These are phyloP conservation scores for Andrographis paniculata DNA, from an alignment of 305 asterid genomes.

Conservation along the genomic window DNA sequence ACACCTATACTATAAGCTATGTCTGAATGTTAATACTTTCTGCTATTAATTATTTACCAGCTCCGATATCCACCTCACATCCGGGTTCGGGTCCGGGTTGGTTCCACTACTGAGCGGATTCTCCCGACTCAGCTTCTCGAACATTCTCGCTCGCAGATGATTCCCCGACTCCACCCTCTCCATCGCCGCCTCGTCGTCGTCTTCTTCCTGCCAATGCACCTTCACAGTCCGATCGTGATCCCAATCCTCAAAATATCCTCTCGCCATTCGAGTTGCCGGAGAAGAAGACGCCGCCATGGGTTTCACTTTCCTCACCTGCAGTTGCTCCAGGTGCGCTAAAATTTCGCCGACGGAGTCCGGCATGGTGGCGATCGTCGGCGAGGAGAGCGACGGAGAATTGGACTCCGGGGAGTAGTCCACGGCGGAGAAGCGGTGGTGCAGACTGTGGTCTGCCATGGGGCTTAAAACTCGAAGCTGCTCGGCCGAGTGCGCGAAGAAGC, in stretches of 20 bases:
- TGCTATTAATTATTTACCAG: too few relatives aligned
- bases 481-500: conserved; percentile 24
- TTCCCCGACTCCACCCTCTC: conserved; percentile 47
- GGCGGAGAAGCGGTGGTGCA: conserved; percentile 14
- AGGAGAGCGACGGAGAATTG: conserved; percentile 48
- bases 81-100: conserved; percentile 29
- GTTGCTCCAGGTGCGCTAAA: conserved; percentile 30
- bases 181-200: too few relatives aligned
- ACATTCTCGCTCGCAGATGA: conserved; percentile 37
- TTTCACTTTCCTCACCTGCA: conserved; percentile 32
- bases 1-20: too few relatives aligned
- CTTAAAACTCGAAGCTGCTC: conserved; percentile 26
- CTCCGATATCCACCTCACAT: conserved; percentile 66
- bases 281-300: conserved; percentile 24
- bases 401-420: conserved; percentile 35
- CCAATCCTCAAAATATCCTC: conserved; percentile 18
- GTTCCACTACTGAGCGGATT: conserved; percentile 32
- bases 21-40: too few relatives aligned
- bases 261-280: conserved; percentile 11
- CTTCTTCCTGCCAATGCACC: conserved; percentile 32
- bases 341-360: conserved; percentile 27
- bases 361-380: too few relatives aligned
- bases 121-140: conserved; percentile 37
- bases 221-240: conserved; percentile 13
- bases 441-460: conserved; percentile 24